phyloP scores from a whole-genome alignment of 2,329 filamentous ascomycete species.

The Pezicula rhizophila region DNA sequence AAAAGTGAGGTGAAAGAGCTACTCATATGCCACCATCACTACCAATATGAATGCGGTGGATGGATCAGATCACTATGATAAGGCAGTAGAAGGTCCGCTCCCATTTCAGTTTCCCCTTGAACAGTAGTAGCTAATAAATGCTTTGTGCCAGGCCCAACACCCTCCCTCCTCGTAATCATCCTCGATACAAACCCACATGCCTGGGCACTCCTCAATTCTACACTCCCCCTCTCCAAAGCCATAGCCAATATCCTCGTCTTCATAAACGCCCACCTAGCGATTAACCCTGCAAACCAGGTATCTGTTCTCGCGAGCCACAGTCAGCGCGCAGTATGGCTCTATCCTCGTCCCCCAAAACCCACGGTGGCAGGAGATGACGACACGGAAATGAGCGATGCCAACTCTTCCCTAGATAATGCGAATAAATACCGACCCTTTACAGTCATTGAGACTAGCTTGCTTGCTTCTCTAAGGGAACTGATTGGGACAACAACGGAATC shows the following conservation, averaged over 20 bases:
- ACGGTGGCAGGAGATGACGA: constrained; percentile 42
- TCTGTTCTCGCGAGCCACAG: constrained; percentile 86
- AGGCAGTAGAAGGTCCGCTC: constrained; percentile 37
- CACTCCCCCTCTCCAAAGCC: constrained; percentile 75
- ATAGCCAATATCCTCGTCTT: constrained; percentile 90
- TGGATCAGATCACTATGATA: constrained; percentile 49
- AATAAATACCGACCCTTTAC: constrained; percentile 96
- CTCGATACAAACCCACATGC: constrained; percentile 96
- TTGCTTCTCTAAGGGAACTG: constrained; percentile 67
- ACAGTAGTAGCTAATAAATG: too few relatives aligned
- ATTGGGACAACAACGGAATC: constrained; percentile 60
- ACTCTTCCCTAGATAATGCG: constrained; percentile 35
- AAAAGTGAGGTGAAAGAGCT: too few relatives aligned
- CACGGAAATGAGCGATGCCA: constrained; percentile 48
- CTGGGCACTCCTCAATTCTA: constrained; percentile 72
- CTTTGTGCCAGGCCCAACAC: constrained; percentile 42
- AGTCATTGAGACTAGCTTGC: constrained; percentile 75
- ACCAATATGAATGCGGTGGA: constrained; percentile 59
- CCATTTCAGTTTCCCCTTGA: neutral
- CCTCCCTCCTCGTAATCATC: constrained; percentile 83
- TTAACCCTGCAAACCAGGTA: constrained; percentile 88
- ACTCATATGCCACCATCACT: constrained; percentile 15
- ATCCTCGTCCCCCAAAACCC: constrained; percentile 51
- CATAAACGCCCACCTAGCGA: constrained; percentile 91
- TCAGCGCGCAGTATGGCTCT: constrained; percentile 83